These are phyloP conservation scores for Salix purpurea DNA, from an alignment of 345 rosid genomes.

Conservation along the genomic window DNA sequence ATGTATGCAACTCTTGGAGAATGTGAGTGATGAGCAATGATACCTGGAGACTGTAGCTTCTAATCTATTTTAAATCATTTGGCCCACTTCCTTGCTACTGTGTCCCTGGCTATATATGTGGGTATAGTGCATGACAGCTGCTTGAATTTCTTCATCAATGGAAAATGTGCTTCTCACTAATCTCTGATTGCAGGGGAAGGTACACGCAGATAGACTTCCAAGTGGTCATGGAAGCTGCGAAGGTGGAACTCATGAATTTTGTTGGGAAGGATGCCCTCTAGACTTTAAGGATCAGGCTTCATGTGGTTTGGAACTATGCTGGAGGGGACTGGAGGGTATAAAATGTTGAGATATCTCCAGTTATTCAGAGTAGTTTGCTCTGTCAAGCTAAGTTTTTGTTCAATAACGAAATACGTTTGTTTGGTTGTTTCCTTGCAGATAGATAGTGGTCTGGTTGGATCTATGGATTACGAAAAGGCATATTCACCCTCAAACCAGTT, in stretches of 20 bases:
- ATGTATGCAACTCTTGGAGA: background rate
- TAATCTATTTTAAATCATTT: background rate
- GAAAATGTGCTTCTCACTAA: constrained; percentile 3
- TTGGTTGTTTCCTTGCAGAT: background rate
- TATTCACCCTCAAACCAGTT: background rate
- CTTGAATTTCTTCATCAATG: background rate
- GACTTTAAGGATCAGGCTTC: constrained; percentile 1
- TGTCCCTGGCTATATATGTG: background rate
- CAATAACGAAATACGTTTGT: no score
- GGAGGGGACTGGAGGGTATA: background rate
- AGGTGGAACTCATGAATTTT: constrained; percentile 55
- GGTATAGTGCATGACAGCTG: background rate
- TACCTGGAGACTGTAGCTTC: background rate
- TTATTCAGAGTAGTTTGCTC: no score
- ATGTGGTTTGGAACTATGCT: background rate
- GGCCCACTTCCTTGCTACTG: background rate
- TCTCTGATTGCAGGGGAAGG: constrained; percentile 61
- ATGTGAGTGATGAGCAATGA: background rate
- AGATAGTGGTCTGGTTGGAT: background rate
- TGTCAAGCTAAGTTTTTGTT: background rate
- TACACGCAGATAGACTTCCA: constrained; percentile 61
- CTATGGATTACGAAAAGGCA: background rate
- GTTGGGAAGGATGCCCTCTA: constrained; percentile 40
- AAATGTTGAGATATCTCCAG: background rate
- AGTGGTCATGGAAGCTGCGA: constrained; percentile 76